phyloP scores from a whole-genome alignment of 805 yeast species.

The Candida pini region DNA sequence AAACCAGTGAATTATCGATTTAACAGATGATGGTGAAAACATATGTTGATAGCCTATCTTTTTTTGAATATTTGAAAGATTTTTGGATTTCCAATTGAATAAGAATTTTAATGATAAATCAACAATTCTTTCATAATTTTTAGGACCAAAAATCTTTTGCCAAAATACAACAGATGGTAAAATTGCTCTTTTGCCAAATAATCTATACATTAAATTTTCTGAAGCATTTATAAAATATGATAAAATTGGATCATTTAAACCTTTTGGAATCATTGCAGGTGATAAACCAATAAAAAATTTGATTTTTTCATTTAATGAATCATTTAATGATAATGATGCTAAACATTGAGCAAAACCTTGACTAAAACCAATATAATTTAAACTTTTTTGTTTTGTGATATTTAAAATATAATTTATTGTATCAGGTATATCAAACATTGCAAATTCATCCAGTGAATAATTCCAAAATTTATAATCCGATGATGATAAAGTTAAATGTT shows the following conservation, averaged over 20 bases:
- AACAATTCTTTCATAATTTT: constrained; percentile 39
- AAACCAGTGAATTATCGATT: constrained; percentile 46
- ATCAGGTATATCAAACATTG: constrained; percentile 83
- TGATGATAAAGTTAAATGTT: constrained; percentile 47
- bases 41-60: constrained; percentile 45
- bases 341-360: constrained; percentile 95
- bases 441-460: constrained; percentile 87
- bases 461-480: constrained; percentile 67
- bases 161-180: constrained; percentile 67
- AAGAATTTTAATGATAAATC: constrained; percentile 40
- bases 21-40: constrained; percentile 51
- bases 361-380: constrained; percentile 81
- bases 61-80: constrained; percentile 40
- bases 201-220: constrained; percentile 62
- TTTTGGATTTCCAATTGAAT: constrained; percentile 44
- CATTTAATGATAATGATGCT: constrained; percentile 68
- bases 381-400: constrained; percentile 35
- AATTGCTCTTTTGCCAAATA: constrained; percentile 71
- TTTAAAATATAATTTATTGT: constrained; percentile 66
- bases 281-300: constrained; percentile 73
- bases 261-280: constrained; percentile 92
- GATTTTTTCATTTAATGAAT: constrained; percentile 51
- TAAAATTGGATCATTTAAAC: constrained; percentile 44
- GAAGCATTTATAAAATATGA: constrained; percentile 62
- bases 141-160: constrained; percentile 47